Percentiles rank a stretch among this genome's conserved stretches.
These are phyloP conservation scores for Limnanthes douglasii DNA, from an alignment of 345 rosid species.

Conservation along the genomic window DNA sequence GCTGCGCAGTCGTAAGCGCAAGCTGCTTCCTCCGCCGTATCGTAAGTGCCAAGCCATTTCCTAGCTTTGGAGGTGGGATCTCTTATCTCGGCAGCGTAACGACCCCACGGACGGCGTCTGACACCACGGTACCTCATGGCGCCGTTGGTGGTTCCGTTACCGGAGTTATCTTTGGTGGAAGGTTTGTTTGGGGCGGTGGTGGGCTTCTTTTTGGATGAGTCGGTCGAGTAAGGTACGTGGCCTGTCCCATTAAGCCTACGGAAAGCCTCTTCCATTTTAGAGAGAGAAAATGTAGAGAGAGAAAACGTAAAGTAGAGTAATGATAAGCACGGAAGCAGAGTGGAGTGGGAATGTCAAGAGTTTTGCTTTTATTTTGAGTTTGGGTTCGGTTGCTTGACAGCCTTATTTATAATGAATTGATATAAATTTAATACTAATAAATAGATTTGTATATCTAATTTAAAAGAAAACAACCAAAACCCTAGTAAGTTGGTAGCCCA, in stretches of 20 bases:
- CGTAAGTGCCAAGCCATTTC: slow-evolving; percentile 97
- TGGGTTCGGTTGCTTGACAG: slow-evolving; percentile 2
- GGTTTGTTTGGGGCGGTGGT: slow-evolving; percentile 4
- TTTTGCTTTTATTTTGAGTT: neutral
- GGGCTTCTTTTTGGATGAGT: slow-evolving; percentile 9
- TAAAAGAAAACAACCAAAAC: too few species aligned
- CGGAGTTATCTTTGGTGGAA: slow-evolving; percentile 23
- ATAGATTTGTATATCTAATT: neutral
- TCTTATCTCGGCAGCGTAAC: slow-evolving; percentile 96
- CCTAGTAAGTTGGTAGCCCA: too few species aligned
- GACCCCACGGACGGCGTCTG: slow-evolving; percentile 92
- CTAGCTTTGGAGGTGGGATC: slow-evolving; percentile 85
- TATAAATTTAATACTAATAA: neutral
- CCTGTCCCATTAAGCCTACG: slow-evolving; percentile 24
- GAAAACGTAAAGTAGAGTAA: neutral
- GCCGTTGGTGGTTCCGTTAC: slow-evolving; percentile 10
- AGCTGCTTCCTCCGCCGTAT: slow-evolving; percentile 97
- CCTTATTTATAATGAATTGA: slow-evolving; percentile 4
- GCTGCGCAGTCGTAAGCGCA: slow-evolving; percentile 93
- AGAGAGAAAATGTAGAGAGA: neutral
- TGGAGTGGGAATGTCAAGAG: neutral
- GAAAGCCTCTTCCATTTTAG: slow-evolving; percentile 54
- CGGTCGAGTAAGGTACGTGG: slow-evolving; percentile 5
- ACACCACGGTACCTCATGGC: slow-evolving; percentile 88
- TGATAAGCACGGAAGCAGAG: neutral